A percentile compares a stretch with the other conserved stretches of the same genome.
Conservation (phyloP, 106 monocot species). For the Hemerocallis citrina region DNA sequence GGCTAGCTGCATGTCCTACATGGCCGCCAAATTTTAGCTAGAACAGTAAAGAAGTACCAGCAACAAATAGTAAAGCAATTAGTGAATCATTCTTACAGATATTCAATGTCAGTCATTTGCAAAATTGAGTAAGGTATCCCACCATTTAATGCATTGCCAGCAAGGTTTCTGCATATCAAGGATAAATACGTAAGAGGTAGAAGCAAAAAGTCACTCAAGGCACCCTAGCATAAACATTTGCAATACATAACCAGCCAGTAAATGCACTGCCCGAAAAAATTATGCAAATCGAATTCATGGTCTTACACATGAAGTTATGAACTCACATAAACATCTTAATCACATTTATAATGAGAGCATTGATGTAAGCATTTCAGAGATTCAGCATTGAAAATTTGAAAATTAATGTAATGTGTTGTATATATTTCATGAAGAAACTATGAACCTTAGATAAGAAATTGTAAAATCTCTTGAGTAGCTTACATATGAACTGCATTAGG, state of each 20-base stretch:
- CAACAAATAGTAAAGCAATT: too few species aligned
- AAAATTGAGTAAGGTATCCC: conserved; percentile 92
- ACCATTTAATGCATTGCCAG: conserved; percentile 80
- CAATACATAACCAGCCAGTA: not conserved
- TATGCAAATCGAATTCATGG: not conserved
- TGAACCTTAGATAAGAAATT: not conserved
- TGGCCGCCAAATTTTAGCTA: too few species aligned
- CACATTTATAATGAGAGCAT: not conserved
- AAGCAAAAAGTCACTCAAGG: not conserved
- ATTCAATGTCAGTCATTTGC: conserved; percentile 75
- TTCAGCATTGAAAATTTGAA: not conserved
- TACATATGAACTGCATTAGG: conserved; percentile 77
- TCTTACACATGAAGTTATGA: too few species aligned
- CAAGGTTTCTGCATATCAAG: conserved; percentile 55
- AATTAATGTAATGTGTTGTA: not conserved
- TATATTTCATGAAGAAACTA: not conserved
- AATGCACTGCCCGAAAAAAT: not conserved
- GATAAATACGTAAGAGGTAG: not conserved
- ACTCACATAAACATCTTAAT: not conserved
- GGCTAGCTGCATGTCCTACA: too few species aligned
- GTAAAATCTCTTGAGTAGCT: conserved; percentile 11
- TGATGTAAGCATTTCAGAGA: not conserved
- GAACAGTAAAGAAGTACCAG: too few species aligned
- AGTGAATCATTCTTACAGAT: conserved; percentile 49
- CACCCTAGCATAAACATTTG: not conserved